These are phyloP conservation scores for Corylus heterophylla DNA, from an alignment of 306 rosid species.

Conservation along the genomic window DNA sequence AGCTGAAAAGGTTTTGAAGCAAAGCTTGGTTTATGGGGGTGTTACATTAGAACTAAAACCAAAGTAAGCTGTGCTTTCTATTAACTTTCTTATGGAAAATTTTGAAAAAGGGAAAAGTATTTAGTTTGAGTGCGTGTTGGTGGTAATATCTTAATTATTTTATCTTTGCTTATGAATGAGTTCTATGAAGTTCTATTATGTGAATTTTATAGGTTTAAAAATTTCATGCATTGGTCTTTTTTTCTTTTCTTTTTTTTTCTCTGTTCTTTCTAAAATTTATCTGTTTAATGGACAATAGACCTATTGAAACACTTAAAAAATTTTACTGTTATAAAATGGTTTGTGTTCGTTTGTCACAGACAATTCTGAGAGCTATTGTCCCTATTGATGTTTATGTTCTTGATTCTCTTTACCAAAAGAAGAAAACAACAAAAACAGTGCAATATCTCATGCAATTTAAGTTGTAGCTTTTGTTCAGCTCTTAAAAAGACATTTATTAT, in stretches of 20 bases:
- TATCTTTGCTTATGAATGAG: background rate
- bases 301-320: background rate
- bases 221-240: background rate
- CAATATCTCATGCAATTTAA: background rate
- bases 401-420: background rate
- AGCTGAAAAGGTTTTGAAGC: conserved; percentile 45
- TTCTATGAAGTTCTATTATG: background rate
- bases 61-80: conserved; percentile 54
- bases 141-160: background rate
- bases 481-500: background rate
- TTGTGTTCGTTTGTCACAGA: background rate
- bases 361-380: background rate
- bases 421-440: background rate
- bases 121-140: background rate
- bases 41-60: conserved; percentile 61
- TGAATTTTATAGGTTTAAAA: background rate
- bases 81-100: background rate
- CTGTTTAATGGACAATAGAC: background rate
- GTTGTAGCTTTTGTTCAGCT: background rate
- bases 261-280: background rate
- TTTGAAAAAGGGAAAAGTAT: background rate
- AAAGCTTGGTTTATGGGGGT: conserved; percentile 59
- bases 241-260: background rate
- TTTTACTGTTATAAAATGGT: background rate
- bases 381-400: background rate